phyloP scores from a whole-genome alignment of 2,329 filamentous ascomycete species.

The Colletotrichum melonis region DNA sequence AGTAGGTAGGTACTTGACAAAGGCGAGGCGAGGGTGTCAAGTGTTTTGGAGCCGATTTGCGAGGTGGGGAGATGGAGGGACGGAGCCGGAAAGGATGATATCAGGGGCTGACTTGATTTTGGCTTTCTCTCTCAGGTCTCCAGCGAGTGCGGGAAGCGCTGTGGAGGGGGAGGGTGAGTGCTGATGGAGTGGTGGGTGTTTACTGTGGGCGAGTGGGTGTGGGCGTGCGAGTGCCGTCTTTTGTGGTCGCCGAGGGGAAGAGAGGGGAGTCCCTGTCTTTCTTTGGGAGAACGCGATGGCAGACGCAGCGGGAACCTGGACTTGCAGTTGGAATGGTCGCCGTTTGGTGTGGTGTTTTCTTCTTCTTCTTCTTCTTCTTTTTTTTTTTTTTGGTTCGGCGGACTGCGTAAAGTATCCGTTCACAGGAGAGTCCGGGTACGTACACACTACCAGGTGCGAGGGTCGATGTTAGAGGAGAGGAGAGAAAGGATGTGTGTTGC shows the following conservation, averaged over 20 bases:
- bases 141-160: not conserved
- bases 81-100: slow-evolving; percentile 29
- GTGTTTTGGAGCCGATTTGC: not conserved
- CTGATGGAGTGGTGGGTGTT: not conserved
- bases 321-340: not conserved
- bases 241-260: not conserved
- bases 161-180: not conserved
- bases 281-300: not conserved
- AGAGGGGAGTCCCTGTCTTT: not conserved
- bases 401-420: not conserved
- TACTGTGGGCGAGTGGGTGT: not conserved
- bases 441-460: slow-evolving; percentile 11
- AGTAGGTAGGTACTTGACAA: not conserved
- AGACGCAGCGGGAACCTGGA: not conserved
- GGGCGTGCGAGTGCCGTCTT: not conserved
- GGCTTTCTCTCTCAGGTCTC: not conserved
- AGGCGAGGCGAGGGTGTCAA: not conserved
- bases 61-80: slow-evolving; percentile 23
- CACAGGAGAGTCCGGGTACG: slow-evolving; percentile 8
- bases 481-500: slow-evolving; percentile 10
- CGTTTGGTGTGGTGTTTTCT: not conserved
- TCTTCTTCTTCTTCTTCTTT: not conserved
- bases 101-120: not conserved
- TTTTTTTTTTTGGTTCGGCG: not conserved
- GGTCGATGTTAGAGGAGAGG: not conserved